Evolutionary conservation across 2,329 filamentous ascomycete genomes (phyloP).

Genomic region (Alternaria rosae): DNA sequence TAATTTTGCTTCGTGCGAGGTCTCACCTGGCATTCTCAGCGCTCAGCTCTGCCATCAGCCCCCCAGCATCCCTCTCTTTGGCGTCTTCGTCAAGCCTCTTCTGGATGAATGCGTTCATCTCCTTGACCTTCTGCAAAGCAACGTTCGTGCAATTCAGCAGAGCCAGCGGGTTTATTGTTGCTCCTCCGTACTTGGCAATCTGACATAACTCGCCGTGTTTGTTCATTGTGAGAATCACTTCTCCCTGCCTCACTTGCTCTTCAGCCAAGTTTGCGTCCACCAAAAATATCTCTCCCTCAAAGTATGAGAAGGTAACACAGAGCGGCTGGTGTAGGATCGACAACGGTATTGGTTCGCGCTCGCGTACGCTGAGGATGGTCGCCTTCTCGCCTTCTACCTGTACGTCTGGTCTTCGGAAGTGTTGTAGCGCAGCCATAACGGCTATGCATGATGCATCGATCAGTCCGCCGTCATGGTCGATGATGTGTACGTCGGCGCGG

Average conservation of each 20-base stretch:
- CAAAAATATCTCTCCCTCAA: slow-evolving; percentile 73
- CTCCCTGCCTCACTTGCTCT: slow-evolving; percentile 76
- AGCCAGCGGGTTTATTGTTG: slow-evolving; percentile 78
- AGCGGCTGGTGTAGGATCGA: slow-evolving; percentile 92
- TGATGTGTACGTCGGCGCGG: slow-evolving; percentile 88
- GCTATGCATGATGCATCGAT: slow-evolving; percentile 87
- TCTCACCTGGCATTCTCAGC: slow-evolving; percentile 81
- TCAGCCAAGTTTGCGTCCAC: slow-evolving; percentile 77
- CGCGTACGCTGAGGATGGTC: slow-evolving; percentile 81
- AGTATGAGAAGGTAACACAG: slow-evolving; percentile 89
- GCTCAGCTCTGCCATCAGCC: slow-evolving; percentile 79
- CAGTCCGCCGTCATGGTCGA: slow-evolving; percentile 89
- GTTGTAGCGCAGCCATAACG: slow-evolving; percentile 84
- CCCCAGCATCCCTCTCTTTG: slow-evolving; percentile 78
- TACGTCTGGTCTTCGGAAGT: slow-evolving; percentile 91
- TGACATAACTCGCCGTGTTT: slow-evolving; percentile 90
- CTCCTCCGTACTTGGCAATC: slow-evolving; percentile 87
- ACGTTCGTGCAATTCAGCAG: slow-evolving; percentile 78
- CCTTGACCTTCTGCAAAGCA: slow-evolving; percentile 80
- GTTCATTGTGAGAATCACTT: slow-evolving; percentile 85
- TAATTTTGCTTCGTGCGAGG: slow-evolving; percentile 9
- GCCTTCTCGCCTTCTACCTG: slow-evolving; percentile 84
- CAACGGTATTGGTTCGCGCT: slow-evolving; percentile 88
- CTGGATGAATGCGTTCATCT: slow-evolving; percentile 77
- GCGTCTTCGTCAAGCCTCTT: slow-evolving; percentile 77